These are phyloP conservation scores for Zoysia japonica DNA, from an alignment of 176 grass and related monocot species.

Conservation along the genomic window DNA sequence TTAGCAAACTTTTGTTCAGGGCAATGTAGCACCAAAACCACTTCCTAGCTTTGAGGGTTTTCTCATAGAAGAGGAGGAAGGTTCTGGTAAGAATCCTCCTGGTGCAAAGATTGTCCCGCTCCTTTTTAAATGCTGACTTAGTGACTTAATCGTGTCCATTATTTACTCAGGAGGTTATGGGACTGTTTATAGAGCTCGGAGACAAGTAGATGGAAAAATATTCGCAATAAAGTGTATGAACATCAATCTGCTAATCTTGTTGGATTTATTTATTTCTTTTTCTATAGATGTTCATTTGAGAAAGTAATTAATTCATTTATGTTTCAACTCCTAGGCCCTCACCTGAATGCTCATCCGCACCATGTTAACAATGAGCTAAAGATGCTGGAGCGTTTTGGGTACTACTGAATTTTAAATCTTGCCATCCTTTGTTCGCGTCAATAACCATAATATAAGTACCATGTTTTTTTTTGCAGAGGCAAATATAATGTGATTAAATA, in stretches of 20 bases:
- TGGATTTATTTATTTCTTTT: conserved; percentile 14
- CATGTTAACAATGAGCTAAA: conserved; percentile 87
- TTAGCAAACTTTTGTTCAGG: conserved; percentile 48
- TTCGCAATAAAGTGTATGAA: conserved; percentile 95
- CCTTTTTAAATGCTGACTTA: conserved; percentile 18
- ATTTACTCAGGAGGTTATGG: conserved; percentile 82
- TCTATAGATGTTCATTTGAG: conserved; percentile 16
- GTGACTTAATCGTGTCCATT: background rate
- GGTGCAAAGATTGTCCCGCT: background rate
- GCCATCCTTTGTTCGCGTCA: conserved; percentile 7
- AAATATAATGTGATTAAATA: conserved; percentile 68
- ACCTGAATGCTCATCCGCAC: conserved; percentile 80
- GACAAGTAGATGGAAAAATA: conserved; percentile 62
- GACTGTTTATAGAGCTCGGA: conserved; percentile 77
- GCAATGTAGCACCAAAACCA: conserved; percentile 47
- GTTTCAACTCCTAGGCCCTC: conserved; percentile 66
- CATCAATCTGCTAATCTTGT: conserved; percentile 12
- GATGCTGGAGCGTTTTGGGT: conserved; percentile 95
- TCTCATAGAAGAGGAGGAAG: conserved; percentile 90
- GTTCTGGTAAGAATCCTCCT: conserved; percentile 66
- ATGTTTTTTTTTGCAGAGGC: conserved; percentile 60
- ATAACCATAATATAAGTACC: conserved; percentile 6
- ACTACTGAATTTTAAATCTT: conserved; percentile 22
- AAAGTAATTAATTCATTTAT: conserved; percentile 37
- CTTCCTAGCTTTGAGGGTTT: conserved; percentile 70